Evolutionary conservation across 768 basidiomycete genomes (phyloP).

Genomic region (Postia placenta): DNA sequence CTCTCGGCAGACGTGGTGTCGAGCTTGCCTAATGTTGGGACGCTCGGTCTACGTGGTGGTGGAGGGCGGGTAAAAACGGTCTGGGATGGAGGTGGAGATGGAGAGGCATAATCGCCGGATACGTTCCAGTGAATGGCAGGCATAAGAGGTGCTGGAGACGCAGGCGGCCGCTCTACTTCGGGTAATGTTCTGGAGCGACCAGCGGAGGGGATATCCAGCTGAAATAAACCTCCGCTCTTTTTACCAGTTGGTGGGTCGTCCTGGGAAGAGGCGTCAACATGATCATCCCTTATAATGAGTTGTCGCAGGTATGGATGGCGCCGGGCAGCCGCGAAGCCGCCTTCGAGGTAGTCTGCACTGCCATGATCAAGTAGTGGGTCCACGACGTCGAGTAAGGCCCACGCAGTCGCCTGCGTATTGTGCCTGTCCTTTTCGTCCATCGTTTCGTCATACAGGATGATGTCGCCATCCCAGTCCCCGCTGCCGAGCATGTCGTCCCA

Average conservation of each 20-base stretch:
- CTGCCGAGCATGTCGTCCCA: slow-evolving; percentile 64
- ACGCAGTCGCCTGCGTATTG: slow-evolving; percentile 51
- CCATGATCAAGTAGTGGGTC: slow-evolving; percentile 50
- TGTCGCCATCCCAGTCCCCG: slow-evolving; percentile 65
- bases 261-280: slow-evolving; percentile 7
- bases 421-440: slow-evolving; percentile 64
- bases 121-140: slow-evolving; percentile 38
- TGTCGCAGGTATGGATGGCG: slow-evolving; percentile 50
- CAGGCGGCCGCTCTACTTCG: slow-evolving; percentile 47
- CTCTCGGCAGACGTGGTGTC: slow-evolving; percentile 55
- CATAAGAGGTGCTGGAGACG: slow-evolving; percentile 53
- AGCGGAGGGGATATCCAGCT: slow-evolving; percentile 57
- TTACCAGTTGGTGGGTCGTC: slow-evolving; percentile 17
- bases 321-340: slow-evolving; percentile 61
- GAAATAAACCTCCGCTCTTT: slow-evolving; percentile 52
- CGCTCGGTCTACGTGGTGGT: slow-evolving; percentile 54
- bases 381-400: slow-evolving; percentile 65
- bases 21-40: slow-evolving; percentile 53
- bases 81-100: slow-evolving; percentile 66
- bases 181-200: slow-evolving; percentile 44
- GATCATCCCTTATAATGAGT: slow-evolving; percentile 28
- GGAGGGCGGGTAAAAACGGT: slow-evolving; percentile 45
- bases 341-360: slow-evolving; percentile 61
- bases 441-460: slow-evolving; percentile 73
- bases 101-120: slow-evolving; percentile 35